These are phyloP conservation scores for Periconia macrospinosa DNA, from an alignment of 2,329 filamentous ascomycete genomes.

Conservation along the genomic window DNA sequence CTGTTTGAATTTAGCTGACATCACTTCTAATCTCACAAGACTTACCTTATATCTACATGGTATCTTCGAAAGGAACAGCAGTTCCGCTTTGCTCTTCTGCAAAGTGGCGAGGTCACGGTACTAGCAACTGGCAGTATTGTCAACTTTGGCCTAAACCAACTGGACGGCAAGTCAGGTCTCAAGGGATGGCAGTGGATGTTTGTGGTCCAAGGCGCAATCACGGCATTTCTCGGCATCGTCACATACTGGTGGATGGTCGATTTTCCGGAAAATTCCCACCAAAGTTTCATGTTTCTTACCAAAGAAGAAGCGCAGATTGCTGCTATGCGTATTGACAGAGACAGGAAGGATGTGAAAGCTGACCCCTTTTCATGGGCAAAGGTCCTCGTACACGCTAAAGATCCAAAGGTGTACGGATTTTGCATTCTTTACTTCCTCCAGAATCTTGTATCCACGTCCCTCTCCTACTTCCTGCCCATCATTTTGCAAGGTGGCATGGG, in stretches of 20 bases:
- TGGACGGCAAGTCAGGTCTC: conserved; percentile 59
- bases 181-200: conserved; percentile 72
- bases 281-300: conserved; percentile 61
- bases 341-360: conserved; percentile 62
- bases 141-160: conserved; percentile 69
- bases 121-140: conserved; percentile 68
- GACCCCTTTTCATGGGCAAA: conserved; percentile 60
- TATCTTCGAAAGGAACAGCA: conserved; percentile 68
- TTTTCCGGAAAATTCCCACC: conserved; percentile 64
- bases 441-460: conserved; percentile 66
- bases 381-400: conserved; percentile 59
- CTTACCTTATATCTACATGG: conserved; percentile 64
- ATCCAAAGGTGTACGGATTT: conserved; percentile 67
- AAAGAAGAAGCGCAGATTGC: conserved; percentile 60
- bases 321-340: conserved; percentile 59
- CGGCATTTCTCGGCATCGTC: conserved; percentile 58
- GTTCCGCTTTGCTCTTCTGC: conserved; percentile 65
- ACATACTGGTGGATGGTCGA: conserved; percentile 74
- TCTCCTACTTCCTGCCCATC: conserved; percentile 68
- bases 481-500: conserved; percentile 56
- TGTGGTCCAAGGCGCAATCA: conserved; percentile 65
- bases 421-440: conserved; percentile 66
- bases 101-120: conserved; percentile 66
- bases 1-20: too few relatives aligned
- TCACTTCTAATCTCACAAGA: conserved; percentile 1